These are phyloP conservation scores for Gyromitra esculenta DNA, from an alignment of 2,329 filamentous ascomycete species.

Conservation along the genomic window DNA sequence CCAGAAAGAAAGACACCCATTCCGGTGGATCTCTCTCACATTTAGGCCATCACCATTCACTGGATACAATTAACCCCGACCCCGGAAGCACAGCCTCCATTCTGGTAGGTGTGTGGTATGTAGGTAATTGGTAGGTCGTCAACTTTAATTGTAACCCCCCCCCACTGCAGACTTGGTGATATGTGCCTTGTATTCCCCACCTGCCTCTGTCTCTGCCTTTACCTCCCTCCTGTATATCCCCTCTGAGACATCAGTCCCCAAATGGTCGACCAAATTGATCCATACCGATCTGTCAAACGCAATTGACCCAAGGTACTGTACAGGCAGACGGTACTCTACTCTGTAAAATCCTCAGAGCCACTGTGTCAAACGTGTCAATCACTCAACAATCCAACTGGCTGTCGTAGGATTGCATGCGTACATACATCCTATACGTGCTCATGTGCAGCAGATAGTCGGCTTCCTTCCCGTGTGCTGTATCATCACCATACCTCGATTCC, in stretches of 20 bases:
- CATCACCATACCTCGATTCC: conserved; percentile 47
- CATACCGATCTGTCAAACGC: conserved; percentile 50
- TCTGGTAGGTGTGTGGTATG: conserved; percentile 39
- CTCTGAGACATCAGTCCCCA: conserved; percentile 16
- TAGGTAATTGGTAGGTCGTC: conserved; percentile 28
- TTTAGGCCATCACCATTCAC: conserved; percentile 39
- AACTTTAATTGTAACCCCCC: not conserved
- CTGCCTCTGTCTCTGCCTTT: not conserved
- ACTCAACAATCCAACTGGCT: conserved; percentile 46
- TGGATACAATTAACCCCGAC: conserved; percentile 41
- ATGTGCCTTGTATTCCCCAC: conserved; percentile 40
- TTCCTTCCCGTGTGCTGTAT: conserved; percentile 51
- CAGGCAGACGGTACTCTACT: conserved; percentile 20
- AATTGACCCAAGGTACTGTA: conserved; percentile 50
- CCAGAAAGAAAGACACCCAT: conserved; percentile 37
- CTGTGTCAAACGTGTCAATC: conserved; percentile 53
- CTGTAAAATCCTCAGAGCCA: conserved; percentile 34
- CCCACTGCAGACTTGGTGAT: conserved; percentile 10
- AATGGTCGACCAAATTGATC: conserved; percentile 32
- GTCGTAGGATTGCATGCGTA: conserved; percentile 48
- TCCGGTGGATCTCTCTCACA: conserved; percentile 40
- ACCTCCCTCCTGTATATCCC: not conserved
- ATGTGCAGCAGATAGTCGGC: conserved; percentile 45
- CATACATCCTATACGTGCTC: conserved; percentile 42
- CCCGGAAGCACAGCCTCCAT: conserved; percentile 38